Base-by-base conservation (phyloP, 768 basidiomycete species). In the Suillus sp. region DNA sequence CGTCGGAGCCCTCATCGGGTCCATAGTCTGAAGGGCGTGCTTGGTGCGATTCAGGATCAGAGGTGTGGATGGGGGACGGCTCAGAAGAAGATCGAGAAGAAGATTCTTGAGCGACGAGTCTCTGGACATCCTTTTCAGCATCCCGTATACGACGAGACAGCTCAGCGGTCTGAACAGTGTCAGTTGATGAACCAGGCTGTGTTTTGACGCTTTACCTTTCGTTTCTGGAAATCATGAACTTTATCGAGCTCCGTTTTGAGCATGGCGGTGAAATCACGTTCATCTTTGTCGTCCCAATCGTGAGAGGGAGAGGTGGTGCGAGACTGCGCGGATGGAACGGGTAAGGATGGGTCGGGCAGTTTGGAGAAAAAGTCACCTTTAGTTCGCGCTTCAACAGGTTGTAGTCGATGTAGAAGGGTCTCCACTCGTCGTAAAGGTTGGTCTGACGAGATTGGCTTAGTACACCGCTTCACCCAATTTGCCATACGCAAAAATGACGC, bases 211-310 rank as follows among this genome's bases (percentile, higher is more conserved):
- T 70, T 60, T 50, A 90, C 93, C 86, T 97, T 99, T 38, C 82
- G 79, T 72, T 89, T 92, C 74, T 99, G 96, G 72, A 99, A 99
- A 70, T 90, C 88, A 69, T 96, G 90, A 50, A 98, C 89, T 79
- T 99, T 99, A 71, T 95, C 92, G 37, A 99, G 82, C 78, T 99
- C 95, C 63, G 80, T 81, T 70, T 92, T 90, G 61, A 98, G 86
- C 79, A 90, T 84, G 48, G 71, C 75, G 13, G 88, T 89, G 71
- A 99, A 99, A 45, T 91, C 87, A 38, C 80, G 79, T 77, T 99
- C 96, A 73, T 97, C 94, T 16, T 81, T 77, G 51, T 86, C 84
- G 37, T 80, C 84, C 96, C 96, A 98, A 51, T 75, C 74, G 25
- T 79, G 81, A 16, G 78, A 77, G 4, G 83, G 81, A 16, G 78